Evolutionary conservation across 2,329 filamentous ascomycete genomes (phyloP), one percentile per base, ranked within the genome.

Genomic region (Fusarium sp.): DNA sequence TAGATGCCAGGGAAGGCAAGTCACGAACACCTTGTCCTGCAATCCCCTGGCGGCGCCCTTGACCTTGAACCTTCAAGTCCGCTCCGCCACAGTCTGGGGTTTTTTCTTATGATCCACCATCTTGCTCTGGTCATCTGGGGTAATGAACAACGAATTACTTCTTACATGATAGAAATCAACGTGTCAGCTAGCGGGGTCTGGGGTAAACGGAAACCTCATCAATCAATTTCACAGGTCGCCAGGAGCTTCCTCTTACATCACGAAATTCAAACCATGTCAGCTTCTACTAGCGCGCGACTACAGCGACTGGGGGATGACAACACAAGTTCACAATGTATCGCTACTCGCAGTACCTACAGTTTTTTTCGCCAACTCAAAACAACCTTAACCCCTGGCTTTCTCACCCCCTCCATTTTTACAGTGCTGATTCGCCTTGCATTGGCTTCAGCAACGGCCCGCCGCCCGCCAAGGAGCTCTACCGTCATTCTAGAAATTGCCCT

Each of bases 401-500:
- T 61, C n/a, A 16, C n/a, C 38, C 18, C 9, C 11, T 9, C 58
- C 8, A 31, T 13, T n/a, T 47, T 47, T 61, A 47, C 40, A 38
- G 42, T 37, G 60, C 60, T 62, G 59, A 62, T 37, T 64, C 47
- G 24, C 52, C 34, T 18, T 37, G 24, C 45, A 54, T 54, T 24
- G 40, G 27, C 38, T 10, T 35, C 38, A 34, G 57, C 27, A 38
- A 22, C 61, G 45, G 61, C 24, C 61, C 61, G 60, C 14, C 47
- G 47, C 47, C 42, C 16, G 16, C 29, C 14, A 63, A 27, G 14
- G 40, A 13, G 40, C 52, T 72, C 69, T 62, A 10, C 34, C 22
- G 54, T 22, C 5, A 31, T 70, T 70, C 66, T 37, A 42, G 72
- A 75, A 72, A 42, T 27, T 52, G 24, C 10, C 20, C 62, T 11